Evolutionary conservation across 495 filamentous ascomycete species (phyloP).

Genomic region (Penicillium ochrochloron): DNA sequence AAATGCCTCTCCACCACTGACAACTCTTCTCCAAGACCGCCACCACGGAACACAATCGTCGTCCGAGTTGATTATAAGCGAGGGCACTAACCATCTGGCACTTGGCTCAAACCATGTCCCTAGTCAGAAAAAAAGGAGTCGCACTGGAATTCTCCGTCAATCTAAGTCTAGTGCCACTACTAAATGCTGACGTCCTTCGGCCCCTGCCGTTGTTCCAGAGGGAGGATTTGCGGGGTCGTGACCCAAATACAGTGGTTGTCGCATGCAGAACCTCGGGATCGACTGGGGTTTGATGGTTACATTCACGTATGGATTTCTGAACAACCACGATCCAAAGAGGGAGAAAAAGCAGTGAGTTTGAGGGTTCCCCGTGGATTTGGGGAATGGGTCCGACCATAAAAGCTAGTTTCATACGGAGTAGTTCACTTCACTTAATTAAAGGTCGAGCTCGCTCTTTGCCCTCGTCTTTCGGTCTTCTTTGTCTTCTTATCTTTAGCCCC

Average conservation of each 20-base stretch:
- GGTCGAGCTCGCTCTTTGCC: neutral
- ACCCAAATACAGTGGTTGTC: neutral
- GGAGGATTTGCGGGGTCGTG: neutral
- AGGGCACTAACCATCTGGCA: neutral
- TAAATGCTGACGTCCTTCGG: too few relatives aligned
- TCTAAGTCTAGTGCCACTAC: too few relatives aligned
- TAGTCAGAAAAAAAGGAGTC: too few relatives aligned
- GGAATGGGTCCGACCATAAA: slow-evolving; percentile 1
- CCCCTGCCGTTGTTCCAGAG: neutral
- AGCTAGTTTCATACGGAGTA: neutral
- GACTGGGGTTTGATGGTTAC: neutral
- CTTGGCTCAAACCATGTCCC: neutral
- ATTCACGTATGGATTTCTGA: neutral
- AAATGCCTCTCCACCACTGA: neutral
- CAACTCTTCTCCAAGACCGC: neutral
- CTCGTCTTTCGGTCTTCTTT: neutral
- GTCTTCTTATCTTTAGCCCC: neutral
- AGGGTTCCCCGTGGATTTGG: neutral
- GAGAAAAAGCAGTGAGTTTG: neutral
- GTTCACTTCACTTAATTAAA: neutral
- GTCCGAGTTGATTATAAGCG: neutral
- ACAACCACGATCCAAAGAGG: neutral
- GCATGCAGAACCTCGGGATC: neutral
- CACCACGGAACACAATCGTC: neutral
- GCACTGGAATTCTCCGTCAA: too few relatives aligned